These are phyloP conservation scores for Cyberlindnera euphorbiae DNA, from an alignment of 805 yeast species.

Conservation along the genomic window DNA sequence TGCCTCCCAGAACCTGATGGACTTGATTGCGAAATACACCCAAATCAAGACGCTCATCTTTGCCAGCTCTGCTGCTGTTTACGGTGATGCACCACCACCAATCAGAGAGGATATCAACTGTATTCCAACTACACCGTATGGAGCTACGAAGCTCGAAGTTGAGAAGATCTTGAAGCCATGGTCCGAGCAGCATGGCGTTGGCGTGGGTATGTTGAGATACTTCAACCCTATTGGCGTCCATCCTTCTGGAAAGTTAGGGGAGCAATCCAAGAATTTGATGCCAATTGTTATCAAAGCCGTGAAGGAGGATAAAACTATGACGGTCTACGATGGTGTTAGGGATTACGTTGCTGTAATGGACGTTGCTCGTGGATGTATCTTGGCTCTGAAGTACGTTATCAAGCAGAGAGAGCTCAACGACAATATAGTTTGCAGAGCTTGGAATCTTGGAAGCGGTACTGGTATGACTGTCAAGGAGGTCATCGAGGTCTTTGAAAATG, in stretches of 20 bases:
- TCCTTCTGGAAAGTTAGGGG: conserved; percentile 75
- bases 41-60: conserved; percentile 54
- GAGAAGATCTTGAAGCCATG: conserved; percentile 39
- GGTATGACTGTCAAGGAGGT: conserved; percentile 80
- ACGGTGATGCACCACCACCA: conserved; percentile 74
- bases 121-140: conserved; percentile 75
- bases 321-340: conserved; percentile 72
- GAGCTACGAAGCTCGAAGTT: conserved; percentile 61
- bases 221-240: conserved; percentile 88
- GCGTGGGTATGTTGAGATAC: conserved; percentile 57
- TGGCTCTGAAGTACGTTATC: conserved; percentile 57
- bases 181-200: conserved; percentile 43
- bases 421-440: conserved; percentile 58
- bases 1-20: conserved; percentile 58
- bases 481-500: conserved; percentile 56
- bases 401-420: conserved; percentile 21
- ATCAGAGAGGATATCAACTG: conserved; percentile 47
- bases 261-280: conserved; percentile 74
- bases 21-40: conserved; percentile 36
- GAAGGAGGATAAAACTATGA: conserved; percentile 50
- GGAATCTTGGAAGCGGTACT: conserved; percentile 80
- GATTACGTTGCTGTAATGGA: conserved; percentile 82
- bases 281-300: conserved; percentile 43
- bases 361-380: conserved; percentile 70
- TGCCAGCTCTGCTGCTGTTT: conserved; percentile 78